Conservation (phyloP, 2,329 filamentous ascomycete species). For the Cytospora piceae region DNA sequence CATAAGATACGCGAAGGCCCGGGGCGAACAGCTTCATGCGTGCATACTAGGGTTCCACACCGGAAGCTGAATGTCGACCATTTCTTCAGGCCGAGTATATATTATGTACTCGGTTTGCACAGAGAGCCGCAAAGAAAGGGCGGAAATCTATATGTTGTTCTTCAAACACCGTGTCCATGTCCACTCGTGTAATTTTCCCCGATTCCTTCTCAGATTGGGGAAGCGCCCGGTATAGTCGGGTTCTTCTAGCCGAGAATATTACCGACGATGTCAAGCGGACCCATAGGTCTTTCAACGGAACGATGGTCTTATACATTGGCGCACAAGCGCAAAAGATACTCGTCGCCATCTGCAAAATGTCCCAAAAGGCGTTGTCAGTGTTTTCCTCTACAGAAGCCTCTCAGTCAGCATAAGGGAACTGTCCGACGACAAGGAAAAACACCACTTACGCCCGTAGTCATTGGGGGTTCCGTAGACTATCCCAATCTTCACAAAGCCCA, state of each 20-base stretch:
- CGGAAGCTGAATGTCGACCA: not conserved
- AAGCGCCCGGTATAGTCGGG: not conserved
- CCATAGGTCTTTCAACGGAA: not conserved
- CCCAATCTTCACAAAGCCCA: conserved; percentile 33
- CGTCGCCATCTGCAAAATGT: conserved; percentile 23
- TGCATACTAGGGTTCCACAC: not conserved
- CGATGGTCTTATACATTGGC: conserved; percentile 25
- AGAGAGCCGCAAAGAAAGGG: not conserved
- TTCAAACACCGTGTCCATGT: not conserved
- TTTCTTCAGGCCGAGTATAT: not conserved
- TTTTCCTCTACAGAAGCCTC: conserved; percentile 1
- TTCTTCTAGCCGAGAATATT: not conserved
- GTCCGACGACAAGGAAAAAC: too few relatives aligned
- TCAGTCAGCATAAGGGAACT: not conserved
- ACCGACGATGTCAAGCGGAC: not conserved
- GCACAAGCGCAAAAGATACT: conserved; percentile 27
- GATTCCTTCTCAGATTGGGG: not conserved
- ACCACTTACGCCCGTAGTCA: not conserved
- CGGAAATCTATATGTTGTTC: not conserved
- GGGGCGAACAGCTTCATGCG: too few relatives aligned
- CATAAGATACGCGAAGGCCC: too few relatives aligned
- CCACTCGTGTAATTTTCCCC: not conserved
- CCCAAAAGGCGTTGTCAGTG: conserved; percentile 17
- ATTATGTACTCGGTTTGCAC: not conserved
- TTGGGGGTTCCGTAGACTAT: conserved; percentile 10